A percentile compares a stretch with the other conserved stretches of the same genome.
Conservation (phyloP, 805 yeast genomes). For the Isabelozyma rhagii region DNA sequence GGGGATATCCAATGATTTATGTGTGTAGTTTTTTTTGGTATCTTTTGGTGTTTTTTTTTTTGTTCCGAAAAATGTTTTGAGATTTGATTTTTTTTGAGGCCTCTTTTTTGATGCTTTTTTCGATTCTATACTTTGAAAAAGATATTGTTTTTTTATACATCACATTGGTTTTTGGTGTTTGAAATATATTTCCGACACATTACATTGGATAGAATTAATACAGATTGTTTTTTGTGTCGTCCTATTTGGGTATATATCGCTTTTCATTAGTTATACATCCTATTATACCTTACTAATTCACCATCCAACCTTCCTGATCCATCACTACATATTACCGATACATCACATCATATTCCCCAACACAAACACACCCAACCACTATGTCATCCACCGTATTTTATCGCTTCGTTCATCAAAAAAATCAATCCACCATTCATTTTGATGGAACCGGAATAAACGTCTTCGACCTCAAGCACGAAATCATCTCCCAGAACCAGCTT, state of each 20-base stretch:
- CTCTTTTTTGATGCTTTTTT: slow-evolving; percentile 4
- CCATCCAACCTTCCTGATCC: too few species aligned
- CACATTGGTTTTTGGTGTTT: too few species aligned
- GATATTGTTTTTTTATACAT: too few species aligned
- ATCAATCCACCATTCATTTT: slow-evolving; percentile 73
- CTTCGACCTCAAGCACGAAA: slow-evolving; percentile 90
- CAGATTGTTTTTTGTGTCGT: too few species aligned
- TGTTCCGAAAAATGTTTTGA: neutral
- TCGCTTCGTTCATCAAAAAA: slow-evolving; percentile 78
- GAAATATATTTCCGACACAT: too few species aligned
- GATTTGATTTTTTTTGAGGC: neutral
- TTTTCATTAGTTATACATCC: too few species aligned
- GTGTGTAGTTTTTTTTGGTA: neutral
- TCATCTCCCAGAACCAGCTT: slow-evolving; percentile 73
- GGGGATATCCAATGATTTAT: neutral
- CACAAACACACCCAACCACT: neutral
- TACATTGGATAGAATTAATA: too few species aligned
- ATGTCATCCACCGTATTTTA: slow-evolving; percentile 92
- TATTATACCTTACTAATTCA: too few species aligned
- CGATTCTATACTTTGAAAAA: too few species aligned
- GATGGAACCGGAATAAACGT: slow-evolving; percentile 97
- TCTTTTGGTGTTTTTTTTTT: neutral
- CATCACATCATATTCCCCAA: neutral
- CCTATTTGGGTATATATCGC: too few species aligned
- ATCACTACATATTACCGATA: neutral